Evolutionary conservation across 257 asterid genomes (phyloP), one percentile per base, ranked within the genome.

Genomic region (Galeopsis tetrahit): DNA sequence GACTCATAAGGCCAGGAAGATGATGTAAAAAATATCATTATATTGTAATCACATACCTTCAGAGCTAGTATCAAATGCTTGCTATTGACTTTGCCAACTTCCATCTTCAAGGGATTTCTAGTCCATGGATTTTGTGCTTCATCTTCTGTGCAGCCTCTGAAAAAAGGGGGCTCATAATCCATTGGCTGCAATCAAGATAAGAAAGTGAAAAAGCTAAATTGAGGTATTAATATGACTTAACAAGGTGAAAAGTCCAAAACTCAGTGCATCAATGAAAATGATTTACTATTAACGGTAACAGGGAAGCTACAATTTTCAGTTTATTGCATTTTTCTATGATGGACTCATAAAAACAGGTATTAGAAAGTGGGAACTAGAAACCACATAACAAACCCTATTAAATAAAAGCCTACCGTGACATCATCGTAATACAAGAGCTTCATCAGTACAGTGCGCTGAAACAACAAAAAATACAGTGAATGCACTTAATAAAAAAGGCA

Each of bases 111-210:
- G 51, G 97, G 97, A 71, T 70, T 89, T 76, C 82, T 91, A 42
- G 68, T 82, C 99, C 99, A 94, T 33, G 95, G 82, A 83, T 91
- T 87, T 63, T 76, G 79, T 52, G 86, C 88, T 82, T 94, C 99
- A 72, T 89, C 94, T 70, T 88, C 89, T 6, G 89, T 80, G 91
- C 97, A 89, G 82, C 93, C 89, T 83, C 89, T 79, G 80, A 94
- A 94, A 76, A 94, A 94, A 7, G 97, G 98, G 67, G 97, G 97
- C 83, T 94, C 99, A 63, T 91, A 94, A 79, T 94, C 96, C 87
- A 80, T 82, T 33, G 97, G 99, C 99, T 94, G 90, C 85, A 89
- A 80, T 76, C 77, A 82, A 66, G 70, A 34, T 75, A 38, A 34
- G 49, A 38, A 68, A 49, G 44, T 35, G 53, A 77, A 55, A 28